phyloP scores from a whole-genome alignment of 257 asterid species.

The Solanum chmielewskii region DNA sequence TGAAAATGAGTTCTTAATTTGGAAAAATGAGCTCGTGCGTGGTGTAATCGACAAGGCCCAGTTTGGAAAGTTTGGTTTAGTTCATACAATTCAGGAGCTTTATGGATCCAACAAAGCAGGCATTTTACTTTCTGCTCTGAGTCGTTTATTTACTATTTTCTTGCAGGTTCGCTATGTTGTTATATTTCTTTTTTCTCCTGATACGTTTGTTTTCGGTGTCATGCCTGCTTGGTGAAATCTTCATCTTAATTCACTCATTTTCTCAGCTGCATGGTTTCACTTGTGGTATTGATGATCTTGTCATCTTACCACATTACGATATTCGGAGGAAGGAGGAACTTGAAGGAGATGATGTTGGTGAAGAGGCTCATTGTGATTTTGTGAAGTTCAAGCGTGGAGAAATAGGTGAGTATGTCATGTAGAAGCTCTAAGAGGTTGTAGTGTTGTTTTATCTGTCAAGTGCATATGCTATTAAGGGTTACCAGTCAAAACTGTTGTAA shows the following conservation, averaged over 20 bases:
- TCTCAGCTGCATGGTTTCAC: conserved; percentile 86
- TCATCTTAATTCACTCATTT: conserved; percentile 7
- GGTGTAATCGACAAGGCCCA: conserved; percentile 99
- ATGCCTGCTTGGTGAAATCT: conserved; percentile 5
- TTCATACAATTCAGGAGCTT: conserved; percentile 92
- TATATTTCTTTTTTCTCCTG: neutral
- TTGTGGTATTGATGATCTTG: conserved; percentile 91
- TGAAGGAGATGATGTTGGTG: conserved; percentile 89
- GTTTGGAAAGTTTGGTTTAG: conserved; percentile 94
- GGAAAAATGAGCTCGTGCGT: conserved; percentile 89
- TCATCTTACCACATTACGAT: conserved; percentile 67
- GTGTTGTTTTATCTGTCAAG: conserved; percentile 1
- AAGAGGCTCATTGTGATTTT: conserved; percentile 89
- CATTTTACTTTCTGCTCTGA: conserved; percentile 76
- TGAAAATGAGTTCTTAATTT: conserved; percentile 67
- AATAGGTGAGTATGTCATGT: conserved; percentile 40
- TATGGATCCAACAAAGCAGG: conserved; percentile 91
- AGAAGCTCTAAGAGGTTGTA: neutral
- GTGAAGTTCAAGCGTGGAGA: conserved; percentile 74
- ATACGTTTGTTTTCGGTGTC: neutral
- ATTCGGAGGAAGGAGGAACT: conserved; percentile 70
- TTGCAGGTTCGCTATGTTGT: conserved; percentile 54
- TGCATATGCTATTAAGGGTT: neutral
- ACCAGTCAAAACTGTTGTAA: neutral
- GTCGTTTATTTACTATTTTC: conserved; percentile 78